Base-by-base conservation (phyloP, 225 moss, liverwort and hornwort genomes). In the Polytrichum formosum region DNA sequence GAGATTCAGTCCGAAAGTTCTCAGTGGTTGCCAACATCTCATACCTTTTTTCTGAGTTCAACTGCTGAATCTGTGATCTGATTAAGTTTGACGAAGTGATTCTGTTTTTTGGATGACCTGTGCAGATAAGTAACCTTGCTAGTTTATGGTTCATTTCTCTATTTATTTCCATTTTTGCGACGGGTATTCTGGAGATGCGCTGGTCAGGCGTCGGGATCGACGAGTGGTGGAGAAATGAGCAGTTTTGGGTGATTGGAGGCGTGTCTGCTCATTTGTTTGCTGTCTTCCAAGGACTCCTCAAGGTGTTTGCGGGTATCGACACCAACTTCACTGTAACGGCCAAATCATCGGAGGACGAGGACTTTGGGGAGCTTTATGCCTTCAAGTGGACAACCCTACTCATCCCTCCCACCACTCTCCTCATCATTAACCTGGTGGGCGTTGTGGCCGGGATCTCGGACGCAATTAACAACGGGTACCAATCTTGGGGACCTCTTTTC, bases 171-270 rank as follows among this genome's bases (percentile, higher is more conserved):
- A 92, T 94, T 66, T 92, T 94, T 56, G 92, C 92, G 0, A 94
- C 94, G 1, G 94, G 90, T 13, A 92, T 94, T 19, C 35, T 92
- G 72, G 92, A 94, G 64, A 92, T 94, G 94, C 72, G 94, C 70
- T 94, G 94, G 94, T 90, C 90, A 0, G 85, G 89, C 10, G 94
- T 94, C 7, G 89, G 94, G 20, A 90, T 94, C 0, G 92, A 94
- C 46, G 94, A 94, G 74, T 94, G 94, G 94, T 94, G 94, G 92
- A 70, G 92, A 5, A 94, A 92, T 64, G 94, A 94, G 84, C 94
- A 94, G 86, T 92, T 94, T 62, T 94, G 94, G 94, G 94, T 94
- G 67, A 94, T 94, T 66, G 91, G 91, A 56, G 91, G 88, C 30
- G 91, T 91, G 5, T 91, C 88, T 23, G 81, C 91, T n/a, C 61